Conservation (phyloP, 805 yeast species). For the Kodamaea laetipori region DNA sequence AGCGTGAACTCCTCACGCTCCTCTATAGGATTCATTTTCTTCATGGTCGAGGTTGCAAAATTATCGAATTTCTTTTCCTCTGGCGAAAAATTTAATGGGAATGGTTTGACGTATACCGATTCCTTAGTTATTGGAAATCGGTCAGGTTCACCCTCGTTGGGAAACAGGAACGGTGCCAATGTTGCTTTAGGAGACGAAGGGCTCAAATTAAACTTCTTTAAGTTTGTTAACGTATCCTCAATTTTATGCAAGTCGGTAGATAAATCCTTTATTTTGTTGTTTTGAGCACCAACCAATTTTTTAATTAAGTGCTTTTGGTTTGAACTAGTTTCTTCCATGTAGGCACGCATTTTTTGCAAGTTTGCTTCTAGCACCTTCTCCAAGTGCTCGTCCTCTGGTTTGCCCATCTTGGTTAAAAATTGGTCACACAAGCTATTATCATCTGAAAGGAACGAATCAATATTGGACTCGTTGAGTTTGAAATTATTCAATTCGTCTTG, state of each 20-base stretch:
- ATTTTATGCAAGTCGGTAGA: slow-evolving; percentile 14
- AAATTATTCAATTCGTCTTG: not conserved
- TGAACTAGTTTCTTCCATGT: slow-evolving; percentile 12
- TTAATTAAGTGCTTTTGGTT: slow-evolving; percentile 16
- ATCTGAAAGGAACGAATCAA: slow-evolving; percentile 1
- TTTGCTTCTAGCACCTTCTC: slow-evolving; percentile 6
- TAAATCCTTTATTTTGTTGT: slow-evolving; percentile 15
- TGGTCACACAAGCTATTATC: not conserved
- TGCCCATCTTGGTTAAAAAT: not conserved
- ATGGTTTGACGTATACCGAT: slow-evolving; percentile 18
- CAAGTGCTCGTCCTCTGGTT: not conserved
- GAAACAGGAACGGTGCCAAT: not conserved
- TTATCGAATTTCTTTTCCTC: not conserved
- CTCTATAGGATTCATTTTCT: not conserved
- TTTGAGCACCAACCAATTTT: slow-evolving; percentile 14
- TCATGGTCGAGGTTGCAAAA: slow-evolving; percentile 1
- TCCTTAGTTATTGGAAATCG: not conserved
- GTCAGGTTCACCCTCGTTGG: not conserved
- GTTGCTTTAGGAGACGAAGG: not conserved
- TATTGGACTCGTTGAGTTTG: slow-evolving; percentile 4
- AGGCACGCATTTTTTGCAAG: slow-evolving; percentile 11
- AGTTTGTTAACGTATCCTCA: slow-evolving; percentile 10
- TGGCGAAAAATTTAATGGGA: slow-evolving; percentile 21
- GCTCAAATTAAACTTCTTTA: slow-evolving; percentile 9
- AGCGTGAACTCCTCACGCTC: not conserved